phyloP scores from a whole-genome alignment of 257 asterid species.

The Cinchona pubescens region DNA sequence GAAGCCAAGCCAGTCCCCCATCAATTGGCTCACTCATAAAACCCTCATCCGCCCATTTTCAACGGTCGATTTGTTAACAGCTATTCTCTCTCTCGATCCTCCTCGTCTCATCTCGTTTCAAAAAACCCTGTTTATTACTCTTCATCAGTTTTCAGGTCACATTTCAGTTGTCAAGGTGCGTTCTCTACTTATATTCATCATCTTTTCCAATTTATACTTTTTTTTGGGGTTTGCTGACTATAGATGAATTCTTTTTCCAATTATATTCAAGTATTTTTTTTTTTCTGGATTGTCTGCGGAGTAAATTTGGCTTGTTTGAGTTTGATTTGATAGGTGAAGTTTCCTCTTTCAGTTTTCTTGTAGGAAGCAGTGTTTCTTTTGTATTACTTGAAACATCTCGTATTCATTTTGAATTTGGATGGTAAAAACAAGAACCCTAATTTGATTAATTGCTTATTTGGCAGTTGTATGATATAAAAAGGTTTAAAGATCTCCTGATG shows the following conservation, averaged over 20 bases:
- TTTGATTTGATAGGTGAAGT: not conserved
- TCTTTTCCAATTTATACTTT: slow-evolving; percentile 2
- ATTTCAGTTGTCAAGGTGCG: slow-evolving; percentile 7
- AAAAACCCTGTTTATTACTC: not conserved
- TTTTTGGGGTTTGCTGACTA: not conserved
- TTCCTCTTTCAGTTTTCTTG: no score
- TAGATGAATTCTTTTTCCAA: not conserved
- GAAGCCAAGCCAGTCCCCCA: not conserved
- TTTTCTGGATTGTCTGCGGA: not conserved
- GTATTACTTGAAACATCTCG: not conserved
- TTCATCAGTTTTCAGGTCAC: not conserved
- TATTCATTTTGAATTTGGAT: not conserved
- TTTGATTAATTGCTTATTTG: not conserved
- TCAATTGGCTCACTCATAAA: slow-evolving; percentile 11
- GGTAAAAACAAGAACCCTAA: not conserved
- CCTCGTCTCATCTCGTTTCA: slow-evolving; percentile 2
- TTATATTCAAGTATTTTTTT: no score
- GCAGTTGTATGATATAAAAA: not conserved
- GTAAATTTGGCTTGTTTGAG: not conserved
- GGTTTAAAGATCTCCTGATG: no score
- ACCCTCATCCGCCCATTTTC: slow-evolving; percentile 21
- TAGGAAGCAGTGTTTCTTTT: not conserved
- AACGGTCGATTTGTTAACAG: slow-evolving; percentile 41
- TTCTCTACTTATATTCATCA: not conserved
- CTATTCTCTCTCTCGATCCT: slow-evolving; percentile 16